Conservation (phyloP, 495 filamentous ascomycete genomes). For the Aspergillus asperescens region DNA sequence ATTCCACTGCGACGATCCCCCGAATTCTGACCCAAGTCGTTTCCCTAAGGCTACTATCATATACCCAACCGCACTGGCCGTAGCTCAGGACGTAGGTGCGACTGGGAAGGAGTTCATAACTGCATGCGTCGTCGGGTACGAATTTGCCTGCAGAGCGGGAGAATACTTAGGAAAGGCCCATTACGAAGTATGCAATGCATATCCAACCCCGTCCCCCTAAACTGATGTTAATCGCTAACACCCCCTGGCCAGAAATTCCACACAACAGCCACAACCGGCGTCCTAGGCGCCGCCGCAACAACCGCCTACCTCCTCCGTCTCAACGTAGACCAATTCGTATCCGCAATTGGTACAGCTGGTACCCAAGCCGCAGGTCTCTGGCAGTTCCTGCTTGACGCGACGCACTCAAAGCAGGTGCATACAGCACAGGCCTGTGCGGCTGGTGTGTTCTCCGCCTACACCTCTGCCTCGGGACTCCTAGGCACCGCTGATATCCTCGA, state of each 20-base stretch:
- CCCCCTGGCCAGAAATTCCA: conserved; percentile 26
- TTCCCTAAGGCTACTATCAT: conserved; percentile 31
- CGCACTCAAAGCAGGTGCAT: conserved; percentile 37
- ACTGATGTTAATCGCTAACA: background rate
- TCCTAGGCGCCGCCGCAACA: conserved; percentile 31
- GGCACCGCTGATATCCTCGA: conserved; percentile 34
- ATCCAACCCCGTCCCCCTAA: no score
- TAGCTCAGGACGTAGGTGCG: conserved; percentile 28
- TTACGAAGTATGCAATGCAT: conserved; percentile 31
- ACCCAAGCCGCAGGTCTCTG: conserved; percentile 36
- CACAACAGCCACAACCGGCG: conserved; percentile 30
- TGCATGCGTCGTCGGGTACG: conserved; percentile 35
- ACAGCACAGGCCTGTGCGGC: conserved; percentile 35
- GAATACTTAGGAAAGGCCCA: conserved; percentile 32
- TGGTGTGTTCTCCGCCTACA: conserved; percentile 34
- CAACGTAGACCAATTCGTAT: conserved; percentile 19
- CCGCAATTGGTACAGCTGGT: conserved; percentile 33
- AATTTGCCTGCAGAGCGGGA: conserved; percentile 31
- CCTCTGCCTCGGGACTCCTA: conserved; percentile 25
- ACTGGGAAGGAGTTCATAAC: conserved; percentile 32
- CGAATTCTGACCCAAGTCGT: conserved; percentile 9
- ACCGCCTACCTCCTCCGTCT: conserved; percentile 27
- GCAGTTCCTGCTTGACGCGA: conserved; percentile 35
- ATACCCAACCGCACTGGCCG: conserved; percentile 31
- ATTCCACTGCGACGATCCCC: no score